These are phyloP conservation scores for Globisporangium acanthophoron DNA, from an alignment of 352 stramenopile species.

Conservation along the genomic window DNA sequence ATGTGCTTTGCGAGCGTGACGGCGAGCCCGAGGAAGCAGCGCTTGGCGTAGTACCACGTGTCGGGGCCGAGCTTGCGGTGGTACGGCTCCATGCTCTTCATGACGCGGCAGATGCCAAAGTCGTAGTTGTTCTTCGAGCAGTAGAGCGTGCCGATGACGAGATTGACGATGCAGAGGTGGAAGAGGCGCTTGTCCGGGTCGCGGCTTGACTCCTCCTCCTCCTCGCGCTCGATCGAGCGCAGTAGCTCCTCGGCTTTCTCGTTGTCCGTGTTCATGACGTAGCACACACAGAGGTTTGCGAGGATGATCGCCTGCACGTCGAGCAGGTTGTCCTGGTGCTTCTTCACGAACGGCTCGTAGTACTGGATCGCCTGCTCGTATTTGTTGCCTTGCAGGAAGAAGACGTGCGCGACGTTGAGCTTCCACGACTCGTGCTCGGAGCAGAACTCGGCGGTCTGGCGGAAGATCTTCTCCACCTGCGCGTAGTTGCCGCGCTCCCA, in stretches of 20 bases:
- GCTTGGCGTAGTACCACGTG: conserved; percentile 96
- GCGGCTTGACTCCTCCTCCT: conserved; percentile 85
- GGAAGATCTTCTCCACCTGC: conserved; percentile 96
- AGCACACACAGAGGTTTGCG: conserved; percentile 96
- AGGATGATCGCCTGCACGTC: conserved; percentile 95
- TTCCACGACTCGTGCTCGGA: conserved; percentile 94
- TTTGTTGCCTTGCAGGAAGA: conserved; percentile 93
- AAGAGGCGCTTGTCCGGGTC: conserved; percentile 89
- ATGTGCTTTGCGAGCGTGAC: conserved; percentile 95
- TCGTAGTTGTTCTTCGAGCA: conserved; percentile 98
- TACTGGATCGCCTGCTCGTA: conserved; percentile 90
- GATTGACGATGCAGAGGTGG: conserved; percentile 97
- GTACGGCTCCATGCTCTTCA: conserved; percentile 94
- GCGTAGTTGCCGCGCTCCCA: conserved; percentile 96
- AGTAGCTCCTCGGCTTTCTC: conserved; percentile 95
- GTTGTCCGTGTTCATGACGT: conserved; percentile 97
- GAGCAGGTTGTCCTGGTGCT: conserved; percentile 87
- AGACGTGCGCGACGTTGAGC: conserved; percentile 94
- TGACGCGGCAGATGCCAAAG: conserved; percentile 94
- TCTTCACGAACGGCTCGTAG: conserved; percentile 95
- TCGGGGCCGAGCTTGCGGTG: conserved; percentile 93
- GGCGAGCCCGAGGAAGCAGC: conserved; percentile 92
- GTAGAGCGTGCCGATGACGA: conserved; percentile 97
- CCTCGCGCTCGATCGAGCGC: conserved; percentile 93
- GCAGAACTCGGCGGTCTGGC: conserved; percentile 94